Conservation (phyloP, 495 filamentous ascomycete species). For the Hypomontagnella submonticulosa region DNA sequence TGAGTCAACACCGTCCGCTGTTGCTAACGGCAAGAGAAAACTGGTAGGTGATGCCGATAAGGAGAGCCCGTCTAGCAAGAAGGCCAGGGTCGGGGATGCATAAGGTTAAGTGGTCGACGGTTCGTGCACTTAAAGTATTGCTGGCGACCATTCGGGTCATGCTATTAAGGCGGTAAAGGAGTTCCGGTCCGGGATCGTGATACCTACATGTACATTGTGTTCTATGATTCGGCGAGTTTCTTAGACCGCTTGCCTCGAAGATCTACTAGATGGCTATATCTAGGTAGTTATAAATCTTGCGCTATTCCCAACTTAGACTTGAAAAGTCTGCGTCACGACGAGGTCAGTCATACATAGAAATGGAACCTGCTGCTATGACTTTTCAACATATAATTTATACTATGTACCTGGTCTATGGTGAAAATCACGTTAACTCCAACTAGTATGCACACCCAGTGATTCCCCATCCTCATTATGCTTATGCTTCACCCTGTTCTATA, state of each 20-base stretch:
- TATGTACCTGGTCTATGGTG: constrained; percentile 17
- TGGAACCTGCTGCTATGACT: constrained; percentile 2
- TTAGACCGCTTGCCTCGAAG: no score
- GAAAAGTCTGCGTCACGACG: no score
- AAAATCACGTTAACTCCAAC: constrained; percentile 35
- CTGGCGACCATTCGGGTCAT: no score
- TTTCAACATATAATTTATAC: constrained; percentile 7
- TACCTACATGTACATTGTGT: constrained; percentile 35
- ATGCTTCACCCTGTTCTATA: constrained; percentile 59
- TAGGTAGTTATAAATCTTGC: no score
- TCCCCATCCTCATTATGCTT: constrained; percentile 31
- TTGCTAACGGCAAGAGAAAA: constrained; percentile 44
- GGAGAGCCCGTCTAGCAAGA: constrained; percentile 47
- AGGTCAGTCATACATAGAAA: not conserved
- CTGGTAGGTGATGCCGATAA: constrained; percentile 19
- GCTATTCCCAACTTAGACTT: no score
- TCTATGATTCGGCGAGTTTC: constrained; percentile 3
- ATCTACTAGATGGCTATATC: no score
- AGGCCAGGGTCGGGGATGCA: constrained; percentile 47
- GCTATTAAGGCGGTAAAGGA: constrained; percentile 13
- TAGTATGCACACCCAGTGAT: constrained; percentile 19
- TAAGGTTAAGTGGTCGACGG: not conserved
- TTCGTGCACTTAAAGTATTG: no score
- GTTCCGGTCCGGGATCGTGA: constrained; percentile 36
- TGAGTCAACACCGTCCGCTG: constrained; percentile 28